Conservation (phyloP, 2,329 filamentous ascomycete species). For the Esteya vermicola region DNA sequence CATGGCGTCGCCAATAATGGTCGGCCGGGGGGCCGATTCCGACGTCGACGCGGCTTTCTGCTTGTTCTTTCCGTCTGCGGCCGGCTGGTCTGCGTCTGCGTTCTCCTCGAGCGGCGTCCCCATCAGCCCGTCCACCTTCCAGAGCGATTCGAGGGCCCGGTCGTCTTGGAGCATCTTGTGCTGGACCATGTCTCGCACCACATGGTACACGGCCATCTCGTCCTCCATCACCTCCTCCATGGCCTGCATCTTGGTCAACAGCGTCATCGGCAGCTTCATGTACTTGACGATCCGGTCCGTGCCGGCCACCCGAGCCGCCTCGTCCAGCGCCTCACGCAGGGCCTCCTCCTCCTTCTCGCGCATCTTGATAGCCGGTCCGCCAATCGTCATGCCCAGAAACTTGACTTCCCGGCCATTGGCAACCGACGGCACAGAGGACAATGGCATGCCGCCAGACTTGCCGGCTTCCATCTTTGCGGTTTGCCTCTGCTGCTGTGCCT, state of each 20-base stretch:
- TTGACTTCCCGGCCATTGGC: too few relatives aligned
- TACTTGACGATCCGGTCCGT: slow-evolving; percentile 1
- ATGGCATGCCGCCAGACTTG: too few relatives aligned
- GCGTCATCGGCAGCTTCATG: neutral
- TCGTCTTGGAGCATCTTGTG: slow-evolving; percentile 6
- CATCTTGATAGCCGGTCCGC: neutral
- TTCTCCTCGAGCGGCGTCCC: neutral
- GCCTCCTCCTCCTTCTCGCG: slow-evolving; percentile 6
- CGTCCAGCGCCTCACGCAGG: slow-evolving; percentile 1
- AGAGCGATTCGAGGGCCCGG: neutral
- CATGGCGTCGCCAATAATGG: slow-evolving; percentile 6
- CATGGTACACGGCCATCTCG: neutral
- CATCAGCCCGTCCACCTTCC: neutral
- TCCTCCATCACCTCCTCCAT: neutral
- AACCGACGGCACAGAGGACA: too few relatives aligned
- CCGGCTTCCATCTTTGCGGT: too few relatives aligned
- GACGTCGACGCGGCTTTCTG: too few relatives aligned
- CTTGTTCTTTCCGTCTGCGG: neutral
- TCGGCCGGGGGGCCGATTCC: too few relatives aligned
- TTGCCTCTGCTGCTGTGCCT: neutral
- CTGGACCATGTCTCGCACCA: slow-evolving; percentile 10
- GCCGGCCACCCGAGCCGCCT: slow-evolving; percentile 3
- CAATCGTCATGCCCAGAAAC: too few relatives aligned
- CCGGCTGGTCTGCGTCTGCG: neutral
- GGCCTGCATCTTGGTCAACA: neutral